Evolutionary conservation across 768 basidiomycete species (phyloP).

Genomic region (Lenzites betulinus): DNA sequence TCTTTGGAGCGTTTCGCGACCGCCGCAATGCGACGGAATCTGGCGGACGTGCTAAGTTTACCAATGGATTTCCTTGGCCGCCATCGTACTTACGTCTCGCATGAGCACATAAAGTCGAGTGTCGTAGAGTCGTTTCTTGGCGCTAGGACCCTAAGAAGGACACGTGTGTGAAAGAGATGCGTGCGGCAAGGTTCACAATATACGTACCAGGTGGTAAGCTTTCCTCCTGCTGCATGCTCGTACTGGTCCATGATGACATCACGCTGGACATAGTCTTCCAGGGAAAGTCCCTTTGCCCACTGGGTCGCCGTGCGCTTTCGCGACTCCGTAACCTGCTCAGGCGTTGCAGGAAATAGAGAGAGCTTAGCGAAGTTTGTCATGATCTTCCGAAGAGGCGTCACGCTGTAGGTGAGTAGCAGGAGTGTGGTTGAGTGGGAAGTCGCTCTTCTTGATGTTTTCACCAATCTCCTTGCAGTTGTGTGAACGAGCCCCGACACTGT

Average conservation of each 20-base stretch:
- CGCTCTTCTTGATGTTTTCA: too few species aligned
- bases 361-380: conserved; percentile 16
- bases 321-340: conserved; percentile 45
- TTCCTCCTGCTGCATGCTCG: conserved; percentile 48
- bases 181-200: background rate
- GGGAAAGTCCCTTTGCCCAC: conserved; percentile 47
- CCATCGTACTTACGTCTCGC: conserved; percentile 55
- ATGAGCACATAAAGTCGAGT: conserved; percentile 58
- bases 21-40: conserved; percentile 39
- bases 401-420: too few species aligned
- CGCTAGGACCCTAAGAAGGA: conserved; percentile 53
- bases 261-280: conserved; percentile 49
- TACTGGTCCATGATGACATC: conserved; percentile 41
- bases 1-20: conserved; percentile 18
- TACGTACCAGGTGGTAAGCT: conserved; percentile 51
- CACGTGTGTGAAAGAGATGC: background rate
- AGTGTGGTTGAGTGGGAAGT: too few species aligned
- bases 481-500: too few species aligned
- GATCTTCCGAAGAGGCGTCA: background rate
- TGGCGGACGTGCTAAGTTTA: conserved; percentile 31
- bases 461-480: too few species aligned
- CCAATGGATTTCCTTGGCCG: too few species aligned
- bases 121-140: conserved; percentile 51
- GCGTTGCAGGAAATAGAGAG: conserved; percentile 51
- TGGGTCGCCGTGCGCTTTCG: conserved; percentile 40